Evolutionary conservation across 805 yeast genomes (phyloP), one percentile per base, ranked within the genome.

Genomic region (Maudiozyma bulderi): DNA sequence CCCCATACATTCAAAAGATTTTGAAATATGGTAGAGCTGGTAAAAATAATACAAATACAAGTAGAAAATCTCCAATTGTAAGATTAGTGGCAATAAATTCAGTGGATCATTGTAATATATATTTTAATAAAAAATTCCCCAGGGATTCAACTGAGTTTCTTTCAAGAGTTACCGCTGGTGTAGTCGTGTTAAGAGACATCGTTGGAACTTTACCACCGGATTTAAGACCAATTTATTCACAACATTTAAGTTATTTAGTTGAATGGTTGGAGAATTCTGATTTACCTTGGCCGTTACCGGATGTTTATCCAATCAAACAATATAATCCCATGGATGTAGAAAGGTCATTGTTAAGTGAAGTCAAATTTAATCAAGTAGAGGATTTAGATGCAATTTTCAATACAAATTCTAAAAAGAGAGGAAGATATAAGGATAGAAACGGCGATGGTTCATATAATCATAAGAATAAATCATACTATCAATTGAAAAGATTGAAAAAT

Each of bases 141-240:
- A 55, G 52, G 50, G 67, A 55, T 40, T 65, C 70, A 34, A 61
- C 69, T 33, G 71, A 73, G 28, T 77, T 78, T 54, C 69, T 88
- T 42, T 82, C 79, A 53, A 81, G 80, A 44, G 80, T 84, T 8
- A 80, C 90, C 1, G 86, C 95, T 0, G 88, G 95, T 0, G 75
- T 84, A 15, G 95, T 89, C 3, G 86, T 89, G 32, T 66, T 88
- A 46, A 70, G 96, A 57, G 95, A 85, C 54, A 74, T 82, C 51
- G 88, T 84, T 11, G 98, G 98, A 7, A 76, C 77, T 44, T 64
- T 91, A 42, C 93, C 96, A 2, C 83, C 88, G 0, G 93, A 82
- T 58, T 64, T 88, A 44, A 74, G 85, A 60, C 90, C 93, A 13
- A 77, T 86, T 20, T 87, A 84, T 63, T 72, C 78, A 39, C 82